Evolutionary conservation across 768 basidiomycete species (phyloP).

Genomic region (Lactarius akahatsu): DNA sequence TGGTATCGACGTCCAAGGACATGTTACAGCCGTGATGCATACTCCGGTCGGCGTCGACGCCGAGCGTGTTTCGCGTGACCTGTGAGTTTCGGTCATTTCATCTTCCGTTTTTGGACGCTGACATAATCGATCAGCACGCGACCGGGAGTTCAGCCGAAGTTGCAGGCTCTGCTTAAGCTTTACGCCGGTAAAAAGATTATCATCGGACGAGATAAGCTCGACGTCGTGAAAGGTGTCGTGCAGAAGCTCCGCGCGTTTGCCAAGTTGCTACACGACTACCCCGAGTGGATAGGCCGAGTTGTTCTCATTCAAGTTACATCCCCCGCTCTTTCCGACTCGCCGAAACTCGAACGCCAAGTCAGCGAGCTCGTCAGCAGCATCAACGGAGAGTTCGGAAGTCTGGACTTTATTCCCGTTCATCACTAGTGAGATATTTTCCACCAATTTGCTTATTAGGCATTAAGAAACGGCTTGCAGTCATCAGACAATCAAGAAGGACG

Average conservation of each 20-base stretch:
- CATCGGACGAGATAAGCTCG: slow-evolving; percentile 94
- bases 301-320: slow-evolving; percentile 91
- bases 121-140: slow-evolving; percentile 46
- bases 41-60: slow-evolving; percentile 97
- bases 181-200: slow-evolving; percentile 99
- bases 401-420: slow-evolving; percentile 96
- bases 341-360: slow-evolving; percentile 90
- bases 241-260: slow-evolving; percentile 98
- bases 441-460: not conserved
- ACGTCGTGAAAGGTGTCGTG: slow-evolving; percentile 96
- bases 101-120: slow-evolving; percentile 7
- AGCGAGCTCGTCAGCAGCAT: slow-evolving; percentile 93
- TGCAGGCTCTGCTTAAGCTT: slow-evolving; percentile 75
- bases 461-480: slow-evolving; percentile 53
- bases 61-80: slow-evolving; percentile 77
- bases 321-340: slow-evolving; percentile 87
- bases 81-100: slow-evolving; percentile 42
- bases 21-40: slow-evolving; percentile 77
- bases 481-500: slow-evolving; percentile 95
- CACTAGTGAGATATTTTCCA: slow-evolving; percentile 74
- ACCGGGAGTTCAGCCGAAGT: slow-evolving; percentile 86
- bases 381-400: slow-evolving; percentile 90
- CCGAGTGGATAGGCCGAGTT: slow-evolving; percentile 92
- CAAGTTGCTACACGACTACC: slow-evolving; percentile 89
- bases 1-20: slow-evolving; percentile 84